Conservation (phyloP, 192 early-diverging fungal genomes). For the Kappamyces sp. region DNA sequence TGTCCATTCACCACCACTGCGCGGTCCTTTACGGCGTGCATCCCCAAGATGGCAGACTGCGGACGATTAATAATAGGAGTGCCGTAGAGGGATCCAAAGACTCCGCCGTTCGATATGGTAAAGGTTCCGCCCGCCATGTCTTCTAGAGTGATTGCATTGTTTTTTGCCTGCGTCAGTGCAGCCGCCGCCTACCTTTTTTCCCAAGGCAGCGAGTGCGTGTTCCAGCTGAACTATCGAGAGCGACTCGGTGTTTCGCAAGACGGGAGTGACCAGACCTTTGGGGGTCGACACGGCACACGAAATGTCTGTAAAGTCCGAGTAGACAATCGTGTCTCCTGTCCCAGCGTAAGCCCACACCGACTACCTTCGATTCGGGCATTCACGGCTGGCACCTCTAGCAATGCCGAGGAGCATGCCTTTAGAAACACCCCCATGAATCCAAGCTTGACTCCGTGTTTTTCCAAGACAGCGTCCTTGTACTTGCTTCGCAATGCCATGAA, state of each 20-base stretch:
- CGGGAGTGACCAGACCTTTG: constrained; percentile 97
- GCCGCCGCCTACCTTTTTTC: constrained; percentile 64
- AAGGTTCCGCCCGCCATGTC: constrained; percentile 98
- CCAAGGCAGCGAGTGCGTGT: constrained; percentile 81
- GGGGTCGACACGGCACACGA: constrained; percentile 95
- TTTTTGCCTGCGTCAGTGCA: constrained; percentile 66
- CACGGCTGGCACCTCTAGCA: constrained; percentile 86
- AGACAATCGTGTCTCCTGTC: constrained; percentile 74
- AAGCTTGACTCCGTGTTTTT: constrained; percentile 92
- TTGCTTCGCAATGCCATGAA: constrained; percentile 83
- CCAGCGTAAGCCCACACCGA: neutral
- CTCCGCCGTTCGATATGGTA: constrained; percentile 98
- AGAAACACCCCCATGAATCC: constrained; percentile 98
- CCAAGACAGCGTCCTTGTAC: constrained; percentile 91
- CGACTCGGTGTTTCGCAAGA: constrained; percentile 83
- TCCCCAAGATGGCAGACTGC: constrained; percentile 94
- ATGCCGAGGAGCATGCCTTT: constrained; percentile 79
- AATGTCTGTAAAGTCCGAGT: constrained; percentile 92
- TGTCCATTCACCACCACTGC: constrained; percentile 90
- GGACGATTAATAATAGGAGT: constrained; percentile 99
- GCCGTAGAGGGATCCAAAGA: constrained; percentile 94
- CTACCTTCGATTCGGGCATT: constrained; percentile 86
- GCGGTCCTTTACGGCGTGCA: constrained; percentile 98
- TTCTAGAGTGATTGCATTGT: constrained; percentile 94
- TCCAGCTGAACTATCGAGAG: constrained; percentile 87